Base-by-base conservation (phyloP, 345 rosid species). In the Lepidium didymum region DNA sequence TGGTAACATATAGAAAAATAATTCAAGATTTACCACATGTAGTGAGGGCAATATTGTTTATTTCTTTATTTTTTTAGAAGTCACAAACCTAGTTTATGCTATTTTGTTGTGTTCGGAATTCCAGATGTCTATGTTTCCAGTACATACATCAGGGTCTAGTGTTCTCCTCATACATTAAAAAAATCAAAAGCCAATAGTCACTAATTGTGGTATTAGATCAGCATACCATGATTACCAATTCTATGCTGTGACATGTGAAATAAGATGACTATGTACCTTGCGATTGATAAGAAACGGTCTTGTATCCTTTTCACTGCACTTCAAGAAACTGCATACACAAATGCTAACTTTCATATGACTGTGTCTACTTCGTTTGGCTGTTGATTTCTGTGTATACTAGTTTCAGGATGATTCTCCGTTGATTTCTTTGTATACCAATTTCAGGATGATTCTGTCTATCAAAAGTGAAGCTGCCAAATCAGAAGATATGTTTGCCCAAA, bases 401-500 rank as follows among this genome's bases (percentile, higher is more conserved):
- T 69, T 78, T 8, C 89, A 90, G 96, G 82, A 85, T 91, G 96
- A 87, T 87, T 77, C 80, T 82, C 27, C 3, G 4, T 25, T 25
- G 27, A 25, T 25, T 25, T 25, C 27, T 25, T 18, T 38, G 25
- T 57, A 13, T 67, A 18, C 58, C 43, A 29, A 77, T 69, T 78
- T 8, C 89, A 90, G 97, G 82, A 85, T 91, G 96, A 87, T 88
- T 77, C 79, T 82, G 64, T 83, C 98, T 35, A 68, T 87, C 55
- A 90, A 77, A 86, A 69, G 75, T 69, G 99, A 94, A 77, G 95
- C 86, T 59, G 69, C 85, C 53, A 87, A 82, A 68, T 91, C 91
- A 18, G 96, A 91, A 65, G 76, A 94, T 73, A 83, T 85, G 81
- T 81, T 79, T 72, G 60, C 63, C 34, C 97, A 87, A 67, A 83